Percentiles rank a stretch among this genome's conserved stretches.
Evolutionary conservation across 2,329 filamentous ascomycete species (phyloP).

Genomic region (Aspergillus sp.): DNA sequence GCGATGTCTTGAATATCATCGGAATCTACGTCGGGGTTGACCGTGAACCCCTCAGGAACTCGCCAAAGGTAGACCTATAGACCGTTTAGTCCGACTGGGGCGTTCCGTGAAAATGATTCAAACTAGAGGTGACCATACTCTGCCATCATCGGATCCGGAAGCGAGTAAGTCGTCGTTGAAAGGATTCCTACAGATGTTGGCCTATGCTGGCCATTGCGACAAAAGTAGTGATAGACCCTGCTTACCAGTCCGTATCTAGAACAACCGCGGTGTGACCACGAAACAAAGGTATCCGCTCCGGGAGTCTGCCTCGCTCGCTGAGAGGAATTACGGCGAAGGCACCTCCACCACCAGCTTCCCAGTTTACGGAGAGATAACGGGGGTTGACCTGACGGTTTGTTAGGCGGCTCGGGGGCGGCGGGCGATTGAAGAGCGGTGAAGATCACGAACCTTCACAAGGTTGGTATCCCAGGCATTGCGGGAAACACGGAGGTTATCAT

Average conservation of each 20-base stretch:
- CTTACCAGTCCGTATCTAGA: slow-evolving; percentile 93
- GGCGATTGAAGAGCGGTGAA: slow-evolving; percentile 27
- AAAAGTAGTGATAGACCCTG: slow-evolving; percentile 18
- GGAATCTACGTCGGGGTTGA: slow-evolving; percentile 70
- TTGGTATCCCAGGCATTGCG: slow-evolving; percentile 99
- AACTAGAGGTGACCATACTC: slow-evolving; percentile 48
- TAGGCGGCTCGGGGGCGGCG: slow-evolving; percentile 19
- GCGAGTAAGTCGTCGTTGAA: slow-evolving; percentile 93
- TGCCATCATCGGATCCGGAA: slow-evolving; percentile 93
- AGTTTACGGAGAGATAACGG: slow-evolving; percentile 95
- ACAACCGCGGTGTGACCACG: slow-evolving; percentile 94
- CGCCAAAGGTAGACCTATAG: slow-evolving; percentile 81
- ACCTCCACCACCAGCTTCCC: slow-evolving; percentile 93
- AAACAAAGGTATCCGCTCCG: slow-evolving; percentile 91
- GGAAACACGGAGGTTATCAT: slow-evolving; percentile 95
- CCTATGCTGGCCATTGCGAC: not conserved
- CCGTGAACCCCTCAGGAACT: slow-evolving; percentile 82
- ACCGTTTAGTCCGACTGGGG: slow-evolving; percentile 7
- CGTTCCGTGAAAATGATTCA: not conserved
- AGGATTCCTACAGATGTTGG: slow-evolving; percentile 66
- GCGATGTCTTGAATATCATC: slow-evolving; percentile 81
- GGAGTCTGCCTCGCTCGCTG: slow-evolving; percentile 83
- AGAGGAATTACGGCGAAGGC: slow-evolving; percentile 95
- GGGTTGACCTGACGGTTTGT: slow-evolving; percentile 72
- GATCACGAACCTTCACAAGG: slow-evolving; percentile 77